Base-by-base conservation (phyloP, 2,329 filamentous ascomycete species). In the Colletotrichum tofieldiae region DNA sequence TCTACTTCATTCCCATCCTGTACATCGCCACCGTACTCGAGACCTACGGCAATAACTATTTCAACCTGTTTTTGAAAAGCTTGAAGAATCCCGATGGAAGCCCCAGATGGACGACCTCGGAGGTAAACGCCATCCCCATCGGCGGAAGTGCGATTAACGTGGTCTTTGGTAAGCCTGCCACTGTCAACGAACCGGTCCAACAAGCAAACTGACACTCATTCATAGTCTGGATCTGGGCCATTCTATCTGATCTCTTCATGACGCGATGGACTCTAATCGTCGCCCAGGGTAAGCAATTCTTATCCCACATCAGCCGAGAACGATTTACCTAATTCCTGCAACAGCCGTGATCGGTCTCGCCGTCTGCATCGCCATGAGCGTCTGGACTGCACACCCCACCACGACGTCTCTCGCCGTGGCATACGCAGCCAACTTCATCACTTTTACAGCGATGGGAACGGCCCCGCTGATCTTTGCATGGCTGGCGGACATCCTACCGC, bases 381-480 rank as follows among this genome's bases (percentile, higher is more conserved):
- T 87, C n/a, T 88, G 87, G 87, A 88, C 86, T 0, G 76, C 81
- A 1, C 81, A 86, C 37, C 86, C 86, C 0, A 74, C 75, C 2
- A 77, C 79, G 0, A 83, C 85, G 1, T 80, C 85, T 0, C 64
- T 88, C 0, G 82, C 82, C 0, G 83, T 84, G 2, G 86, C 86
- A 0, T 89, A 89, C 73, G 85, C 86, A 3, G 84, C 84, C 61
- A 88, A 87, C 72, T 88, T 89, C 74, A 85, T 88, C 75, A 82
- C 83, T 0, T 86, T 84, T 73, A 78, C 86, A 12, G 81, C 80
- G 20, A 78, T 87, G 3, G 87, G 86, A 1, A 88, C 86, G 0
- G 86, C 86, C 2, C 86, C 87, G 0, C 75, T 89, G 41, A 87
- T 89, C 52, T 84, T 88, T 73, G 82, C 86, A 0, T 89, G 87